Conservation (phyloP, 345 rosid species). For the Arabidopsis arenosa region DNA sequence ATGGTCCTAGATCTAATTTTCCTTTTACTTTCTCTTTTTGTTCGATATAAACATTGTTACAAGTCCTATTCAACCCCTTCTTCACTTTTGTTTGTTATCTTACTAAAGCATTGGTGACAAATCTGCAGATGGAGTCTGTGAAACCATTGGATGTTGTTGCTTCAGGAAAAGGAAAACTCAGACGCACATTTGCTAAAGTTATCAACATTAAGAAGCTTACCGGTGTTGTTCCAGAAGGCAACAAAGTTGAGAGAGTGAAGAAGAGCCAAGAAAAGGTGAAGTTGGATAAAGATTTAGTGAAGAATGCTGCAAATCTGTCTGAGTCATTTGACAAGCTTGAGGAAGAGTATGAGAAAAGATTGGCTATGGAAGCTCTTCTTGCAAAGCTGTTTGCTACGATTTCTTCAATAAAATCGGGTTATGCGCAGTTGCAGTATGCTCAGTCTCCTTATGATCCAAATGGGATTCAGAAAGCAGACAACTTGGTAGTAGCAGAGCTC, state of each 20-base stretch:
- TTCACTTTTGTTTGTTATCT: slow-evolving; percentile 10
- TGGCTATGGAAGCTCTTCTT: slow-evolving; percentile 68
- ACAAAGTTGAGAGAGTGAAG: slow-evolving; percentile 52
- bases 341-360: slow-evolving; percentile 48
- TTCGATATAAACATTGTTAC: slow-evolving; percentile 40
- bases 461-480: slow-evolving; percentile 76
- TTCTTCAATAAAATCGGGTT: slow-evolving; percentile 76
- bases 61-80: slow-evolving; percentile 17
- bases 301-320: slow-evolving; percentile 46
- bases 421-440: slow-evolving; percentile 76
- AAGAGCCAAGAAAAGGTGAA: slow-evolving; percentile 45
- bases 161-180: slow-evolving; percentile 67
- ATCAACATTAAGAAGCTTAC: slow-evolving; percentile 60
- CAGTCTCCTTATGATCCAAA: slow-evolving; percentile 87
- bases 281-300: slow-evolving; percentile 42
- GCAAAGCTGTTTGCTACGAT: slow-evolving; percentile 78
- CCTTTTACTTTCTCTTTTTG: slow-evolving; percentile 41
- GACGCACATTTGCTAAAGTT: slow-evolving; percentile 70
- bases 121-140: slow-evolving; percentile 76
- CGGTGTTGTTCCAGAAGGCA: slow-evolving; percentile 68
- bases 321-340: slow-evolving; percentile 57
- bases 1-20: slow-evolving; percentile 51
- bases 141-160: slow-evolving; percentile 58
- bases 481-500: slow-evolving; percentile 59
- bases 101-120: slow-evolving; percentile 33